phyloP scores from a whole-genome alignment of 1,284 basidiomycete genomes.

The Moesziomyces antarcticus region DNA sequence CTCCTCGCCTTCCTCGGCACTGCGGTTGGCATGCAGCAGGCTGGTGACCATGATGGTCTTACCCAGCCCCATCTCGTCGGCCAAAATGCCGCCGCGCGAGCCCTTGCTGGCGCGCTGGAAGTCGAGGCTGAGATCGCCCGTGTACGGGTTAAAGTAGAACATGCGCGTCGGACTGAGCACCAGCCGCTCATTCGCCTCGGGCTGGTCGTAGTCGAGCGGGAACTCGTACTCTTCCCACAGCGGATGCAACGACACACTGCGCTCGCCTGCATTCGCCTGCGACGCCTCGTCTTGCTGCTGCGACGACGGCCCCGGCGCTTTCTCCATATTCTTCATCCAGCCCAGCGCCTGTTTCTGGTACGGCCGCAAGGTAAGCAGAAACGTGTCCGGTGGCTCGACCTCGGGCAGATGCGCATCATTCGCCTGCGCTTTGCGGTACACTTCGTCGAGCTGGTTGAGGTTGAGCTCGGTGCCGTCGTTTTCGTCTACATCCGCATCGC shows the following conservation, averaged over 20 bases:
- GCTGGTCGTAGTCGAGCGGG: conserved; percentile 51
- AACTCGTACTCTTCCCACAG: conserved; percentile 86
- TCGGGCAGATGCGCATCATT: conserved; percentile 81
- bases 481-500: conserved; percentile 32
- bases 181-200: conserved; percentile 39
- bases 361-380: conserved; percentile 79
- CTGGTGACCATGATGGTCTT: conserved; percentile 97
- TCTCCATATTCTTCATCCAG: conserved; percentile 92
- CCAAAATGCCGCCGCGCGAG: conserved; percentile 86
- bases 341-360: conserved; percentile 97
- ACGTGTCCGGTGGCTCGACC: conserved; percentile 84
- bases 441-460: conserved; percentile 48
- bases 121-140: conserved; percentile 89
- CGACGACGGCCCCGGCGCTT: conserved; percentile 12
- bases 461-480: conserved; percentile 63
- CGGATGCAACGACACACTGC: conserved; percentile 78
- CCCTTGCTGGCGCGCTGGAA: conserved; percentile 85
- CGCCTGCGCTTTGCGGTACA: conserved; percentile 75
- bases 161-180: conserved; percentile 37
- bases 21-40: conserved; percentile 81
- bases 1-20: conserved; percentile 31
- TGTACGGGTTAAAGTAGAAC: conserved; percentile 62
- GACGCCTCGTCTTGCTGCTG: conserved; percentile 4
- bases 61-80: conserved; percentile 87
- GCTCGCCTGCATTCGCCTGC: conserved; percentile 19